Evolutionary conservation across 78 protist species (phyloP), one percentile per base, ranked within the genome.

Genomic region (Tieghemostelium lacteum): DNA sequence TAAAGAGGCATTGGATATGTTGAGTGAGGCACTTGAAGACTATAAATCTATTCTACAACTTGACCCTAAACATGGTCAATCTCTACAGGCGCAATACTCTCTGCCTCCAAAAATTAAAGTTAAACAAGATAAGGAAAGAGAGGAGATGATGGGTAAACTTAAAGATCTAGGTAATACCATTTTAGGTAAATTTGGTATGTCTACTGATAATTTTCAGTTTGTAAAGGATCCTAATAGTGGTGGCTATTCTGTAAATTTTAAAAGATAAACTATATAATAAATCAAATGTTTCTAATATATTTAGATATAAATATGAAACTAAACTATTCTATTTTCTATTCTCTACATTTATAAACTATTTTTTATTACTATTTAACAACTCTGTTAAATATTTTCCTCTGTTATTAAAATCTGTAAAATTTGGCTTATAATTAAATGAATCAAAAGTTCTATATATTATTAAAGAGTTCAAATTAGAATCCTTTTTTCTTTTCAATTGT

Each of bases 151-250:
- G 71, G 91, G 94, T n/a, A 95, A 97, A 75, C 92, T 98, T 10
- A 96, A 96, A 85, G 97, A 89, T 37, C 67, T 97, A 1, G 99
- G 99, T 5, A 97, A 98, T 64, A 52, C 42, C 16, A 0, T 97
- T 22, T 74, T 98, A 19, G 97, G 98, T 2, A 77, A 78, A 73
- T 96, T 98, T 65, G 99, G 99, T 14, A 17, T 98, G 45, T 52
- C 85, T 1, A 72, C 95, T 29, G 96, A 98, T 50, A 95, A 98
- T 54, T 98, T 98, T 65, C 64, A 97, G 92, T 73, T 97, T 26
- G 78, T 78, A n/a, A 85, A 98, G 73, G 98, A 97, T 87, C 96
- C 93, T 33, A 69, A 33, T 64, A 60, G 93, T n/a, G 98, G 98
- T 26, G 83, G 92, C 12, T 96, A 96, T 71, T 70, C 88, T 49